phyloP scores from a whole-genome alignment of 257 asterid genomes.

The Solanum neorickii region DNA sequence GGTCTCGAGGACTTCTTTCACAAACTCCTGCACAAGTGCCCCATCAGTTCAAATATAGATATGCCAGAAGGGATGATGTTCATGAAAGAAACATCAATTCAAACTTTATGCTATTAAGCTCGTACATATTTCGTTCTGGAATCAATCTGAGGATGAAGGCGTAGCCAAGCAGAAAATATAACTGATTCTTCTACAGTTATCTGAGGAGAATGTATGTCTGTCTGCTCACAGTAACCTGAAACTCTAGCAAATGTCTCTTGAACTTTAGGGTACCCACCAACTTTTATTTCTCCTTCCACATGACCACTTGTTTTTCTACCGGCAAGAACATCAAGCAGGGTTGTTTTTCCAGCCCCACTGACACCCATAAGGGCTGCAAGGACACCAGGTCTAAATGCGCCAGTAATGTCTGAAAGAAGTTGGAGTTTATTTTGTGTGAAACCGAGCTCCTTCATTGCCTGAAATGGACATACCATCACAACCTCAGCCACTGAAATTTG shows the following conservation, averaged over 20 bases:
- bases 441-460: constrained; percentile 56
- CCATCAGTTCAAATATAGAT: neutral
- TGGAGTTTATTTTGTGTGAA: constrained; percentile 29
- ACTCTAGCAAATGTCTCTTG: constrained; percentile 42
- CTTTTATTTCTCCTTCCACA: constrained; percentile 34
- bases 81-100: neutral
- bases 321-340: constrained; percentile 55
- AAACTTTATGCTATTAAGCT: neutral
- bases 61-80: neutral
- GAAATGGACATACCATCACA: neutral
- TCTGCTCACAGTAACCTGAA: constrained; percentile 54
- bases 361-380: constrained; percentile 61
- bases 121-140: constrained; percentile 32
- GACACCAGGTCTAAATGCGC: constrained; percentile 49
- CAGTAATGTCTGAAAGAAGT: constrained; percentile 40
- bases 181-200: constrained; percentile 48
- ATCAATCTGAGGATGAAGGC: constrained; percentile 32
- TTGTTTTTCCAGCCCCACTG: constrained; percentile 59
- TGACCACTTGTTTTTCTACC: constrained; percentile 51
- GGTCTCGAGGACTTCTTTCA: constrained; percentile 42
- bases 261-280: constrained; percentile 51
- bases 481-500: neutral
- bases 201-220: constrained; percentile 46
- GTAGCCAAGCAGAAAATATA: constrained; percentile 50
- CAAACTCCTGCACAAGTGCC: constrained; percentile 28